phyloP scores from a whole-genome alignment of 1,284 basidiomycete genomes.

The Agaricales sp. region DNA sequence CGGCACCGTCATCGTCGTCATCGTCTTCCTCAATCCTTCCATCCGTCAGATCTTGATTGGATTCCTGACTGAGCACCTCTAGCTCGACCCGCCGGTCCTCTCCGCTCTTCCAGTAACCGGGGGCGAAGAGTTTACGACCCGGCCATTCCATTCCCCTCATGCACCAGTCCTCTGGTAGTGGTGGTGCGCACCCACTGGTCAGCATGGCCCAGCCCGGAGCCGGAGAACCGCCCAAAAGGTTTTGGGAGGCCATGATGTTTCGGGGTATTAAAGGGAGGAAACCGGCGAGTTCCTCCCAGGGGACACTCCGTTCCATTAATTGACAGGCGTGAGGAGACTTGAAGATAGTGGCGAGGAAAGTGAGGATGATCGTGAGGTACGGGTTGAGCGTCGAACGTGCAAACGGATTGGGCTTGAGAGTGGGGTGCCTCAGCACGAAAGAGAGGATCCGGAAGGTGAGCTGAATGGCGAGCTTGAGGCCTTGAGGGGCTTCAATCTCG shows the following conservation, averaged over 20 bases:
- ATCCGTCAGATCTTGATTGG: constrained; percentile 51
- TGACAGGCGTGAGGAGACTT: constrained; percentile 52
- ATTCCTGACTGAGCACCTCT: constrained; percentile 64
- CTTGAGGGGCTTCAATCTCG: constrained; percentile 36
- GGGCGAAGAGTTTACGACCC: constrained; percentile 78
- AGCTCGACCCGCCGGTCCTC: constrained; percentile 64
- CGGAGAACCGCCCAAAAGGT: constrained; percentile 14
- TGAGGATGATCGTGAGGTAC: constrained; percentile 80
- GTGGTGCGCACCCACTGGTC: constrained; percentile 53
- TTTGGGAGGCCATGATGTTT: constrained; percentile 39
- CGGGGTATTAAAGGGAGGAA: constrained; percentile 62
- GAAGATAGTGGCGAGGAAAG: constrained; percentile 75
- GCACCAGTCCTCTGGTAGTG: constrained; percentile 93
- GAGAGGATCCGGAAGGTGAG: constrained; percentile 76
- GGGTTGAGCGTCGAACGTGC: constrained; percentile 65
- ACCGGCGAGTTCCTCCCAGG: constrained; percentile 69
- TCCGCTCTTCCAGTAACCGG: constrained; percentile 80
- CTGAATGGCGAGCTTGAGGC: constrained; percentile 66
- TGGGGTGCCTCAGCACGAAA: constrained; percentile 60
- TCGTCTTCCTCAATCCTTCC: constrained; percentile 75
- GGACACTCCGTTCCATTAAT: constrained; percentile 67
- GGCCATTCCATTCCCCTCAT: constrained; percentile 94
- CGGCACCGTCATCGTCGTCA: constrained; percentile 35
- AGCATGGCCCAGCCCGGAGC: constrained; percentile 47
- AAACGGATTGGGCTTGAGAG: constrained; percentile 45